Conservation (phyloP, 345 rosid species). For the Reutealis trisperma region DNA sequence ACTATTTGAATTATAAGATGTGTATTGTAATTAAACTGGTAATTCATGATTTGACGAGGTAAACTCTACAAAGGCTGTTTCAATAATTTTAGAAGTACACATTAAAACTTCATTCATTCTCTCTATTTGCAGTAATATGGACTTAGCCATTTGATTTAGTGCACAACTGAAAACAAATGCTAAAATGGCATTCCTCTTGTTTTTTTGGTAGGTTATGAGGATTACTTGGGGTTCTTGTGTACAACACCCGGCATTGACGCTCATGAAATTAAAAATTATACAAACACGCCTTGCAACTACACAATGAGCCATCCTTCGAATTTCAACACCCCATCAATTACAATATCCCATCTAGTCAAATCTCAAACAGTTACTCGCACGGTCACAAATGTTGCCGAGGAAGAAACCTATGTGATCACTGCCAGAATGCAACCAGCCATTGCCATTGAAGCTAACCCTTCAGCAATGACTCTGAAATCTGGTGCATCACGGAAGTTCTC, state of each 20-base stretch:
- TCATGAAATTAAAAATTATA: constrained; percentile 78
- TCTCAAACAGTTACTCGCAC: constrained; percentile 67
- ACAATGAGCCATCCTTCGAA: constrained; percentile 78
- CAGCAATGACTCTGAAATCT: constrained; percentile 75
- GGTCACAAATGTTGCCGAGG: constrained; percentile 77
- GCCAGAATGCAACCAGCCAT: constrained; percentile 82
- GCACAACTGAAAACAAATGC: background rate
- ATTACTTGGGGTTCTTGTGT: constrained; percentile 93
- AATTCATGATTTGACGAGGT: no score
- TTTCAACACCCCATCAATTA: constrained; percentile 86
- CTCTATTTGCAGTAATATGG: background rate
- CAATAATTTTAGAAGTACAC: no score
- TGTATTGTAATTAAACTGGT: no score
- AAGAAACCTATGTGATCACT: constrained; percentile 82
- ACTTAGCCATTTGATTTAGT: background rate
- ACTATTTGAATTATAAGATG: no score
- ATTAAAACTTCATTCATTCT: background rate
- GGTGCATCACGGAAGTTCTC: constrained; percentile 71
- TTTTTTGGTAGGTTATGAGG: constrained; percentile 62
- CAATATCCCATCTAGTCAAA: constrained; percentile 74
- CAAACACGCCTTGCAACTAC: constrained; percentile 72
- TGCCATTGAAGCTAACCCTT: constrained; percentile 78
- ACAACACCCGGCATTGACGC: constrained; percentile 82
- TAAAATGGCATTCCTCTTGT: background rate
- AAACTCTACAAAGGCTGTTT: no score